Percentiles rank a stretch among this genome's conserved stretches.
Evolutionary conservation across 2,329 filamentous ascomycete genomes (phyloP).

Genomic region (Daldinia sp.): DNA sequence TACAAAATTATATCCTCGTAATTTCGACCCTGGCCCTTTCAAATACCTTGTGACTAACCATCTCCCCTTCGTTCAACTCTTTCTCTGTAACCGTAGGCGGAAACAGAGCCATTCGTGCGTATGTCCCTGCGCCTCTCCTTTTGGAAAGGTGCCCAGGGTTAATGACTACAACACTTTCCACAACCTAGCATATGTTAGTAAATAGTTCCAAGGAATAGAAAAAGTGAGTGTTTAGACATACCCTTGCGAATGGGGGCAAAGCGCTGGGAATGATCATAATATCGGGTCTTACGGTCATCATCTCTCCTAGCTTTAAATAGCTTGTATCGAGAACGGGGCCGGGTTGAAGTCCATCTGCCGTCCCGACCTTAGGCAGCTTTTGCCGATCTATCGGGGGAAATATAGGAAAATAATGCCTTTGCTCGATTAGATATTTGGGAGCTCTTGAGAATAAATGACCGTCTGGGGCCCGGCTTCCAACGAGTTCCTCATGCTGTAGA

Average conservation of each 20-base stretch:
- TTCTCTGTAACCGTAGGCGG: conserved; percentile 67
- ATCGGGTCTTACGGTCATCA: conserved; percentile 86
- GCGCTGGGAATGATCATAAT: conserved; percentile 83
- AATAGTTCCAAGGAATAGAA: conserved; percentile 1
- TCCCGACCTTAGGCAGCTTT: conserved; percentile 70
- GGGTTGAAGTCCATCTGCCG: conserved; percentile 66
- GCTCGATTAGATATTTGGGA: conserved; percentile 81
- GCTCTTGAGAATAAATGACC: conserved; percentile 74
- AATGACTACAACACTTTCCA: conserved; percentile 87
- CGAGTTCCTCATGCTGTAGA: conserved; percentile 76
- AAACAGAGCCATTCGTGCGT: conserved; percentile 79
- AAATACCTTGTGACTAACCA: conserved; percentile 79
- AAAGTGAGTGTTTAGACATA: conserved; percentile 51
- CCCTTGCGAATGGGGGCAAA: conserved; percentile 87
- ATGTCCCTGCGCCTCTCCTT: conserved; percentile 83
- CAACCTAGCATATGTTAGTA: conserved; percentile 66
- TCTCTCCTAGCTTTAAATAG: conserved; percentile 89
- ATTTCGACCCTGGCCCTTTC: conserved; percentile 88
- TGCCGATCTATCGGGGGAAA: conserved; percentile 81
- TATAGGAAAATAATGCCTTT: conserved; percentile 88
- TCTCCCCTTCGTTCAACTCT: conserved; percentile 62
- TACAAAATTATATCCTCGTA: conserved; percentile 69
- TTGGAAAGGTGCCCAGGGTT: conserved; percentile 92
- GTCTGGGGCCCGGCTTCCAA: conserved; percentile 64
- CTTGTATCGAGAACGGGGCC: conserved; percentile 83